These are phyloP conservation scores for Grosmannia penicillata DNA, from an alignment of 2,329 filamentous ascomycete genomes.

Conservation along the genomic window DNA sequence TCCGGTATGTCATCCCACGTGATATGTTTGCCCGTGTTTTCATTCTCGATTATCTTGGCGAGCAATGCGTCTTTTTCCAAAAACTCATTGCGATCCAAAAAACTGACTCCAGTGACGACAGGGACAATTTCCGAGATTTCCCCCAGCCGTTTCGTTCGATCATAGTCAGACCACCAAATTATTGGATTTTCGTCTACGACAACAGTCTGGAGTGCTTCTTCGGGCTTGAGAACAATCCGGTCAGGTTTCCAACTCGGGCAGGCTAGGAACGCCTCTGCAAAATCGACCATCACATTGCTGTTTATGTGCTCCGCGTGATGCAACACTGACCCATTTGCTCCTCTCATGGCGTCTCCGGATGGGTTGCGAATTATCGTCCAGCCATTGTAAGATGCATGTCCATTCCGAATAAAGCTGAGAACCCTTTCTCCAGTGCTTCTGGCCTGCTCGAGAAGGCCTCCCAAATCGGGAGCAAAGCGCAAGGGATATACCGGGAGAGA, in stretches of 20 bases:
- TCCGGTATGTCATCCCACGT: constrained; percentile 1
- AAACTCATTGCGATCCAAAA: constrained; percentile 5
- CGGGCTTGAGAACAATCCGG: constrained; percentile 1
- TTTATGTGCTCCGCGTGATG: constrained; percentile 11
- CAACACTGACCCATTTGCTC: not conserved
- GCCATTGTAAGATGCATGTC: constrained; percentile 24
- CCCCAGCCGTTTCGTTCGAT: constrained; percentile 1
- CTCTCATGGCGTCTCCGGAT: constrained; percentile 2
- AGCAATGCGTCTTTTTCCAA: constrained; percentile 2
- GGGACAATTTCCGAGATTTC: constrained; percentile 7
- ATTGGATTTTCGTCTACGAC: not conserved
- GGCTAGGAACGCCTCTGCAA: constrained; percentile 10
- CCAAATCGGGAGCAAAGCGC: constrained; percentile 1
- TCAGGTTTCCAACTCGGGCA: constrained; percentile 8
- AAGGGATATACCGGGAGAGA: constrained; percentile 3
- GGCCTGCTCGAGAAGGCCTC: not conserved
- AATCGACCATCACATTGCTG: constrained; percentile 14
- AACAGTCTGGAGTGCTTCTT: not conserved
- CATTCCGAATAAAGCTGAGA: constrained; percentile 16
- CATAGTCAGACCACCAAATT: constrained; percentile 2
- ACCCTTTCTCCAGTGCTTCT: not conserved
- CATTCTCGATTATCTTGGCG: not conserved
- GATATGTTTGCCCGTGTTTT: not conserved
- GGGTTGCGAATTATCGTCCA: constrained; percentile 27
- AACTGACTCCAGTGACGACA: constrained; percentile 5